Evolutionary conservation across 1,284 basidiomycete species (phyloP), one percentile per base, ranked within the genome.

Genomic region (Trametes hirsuta): DNA sequence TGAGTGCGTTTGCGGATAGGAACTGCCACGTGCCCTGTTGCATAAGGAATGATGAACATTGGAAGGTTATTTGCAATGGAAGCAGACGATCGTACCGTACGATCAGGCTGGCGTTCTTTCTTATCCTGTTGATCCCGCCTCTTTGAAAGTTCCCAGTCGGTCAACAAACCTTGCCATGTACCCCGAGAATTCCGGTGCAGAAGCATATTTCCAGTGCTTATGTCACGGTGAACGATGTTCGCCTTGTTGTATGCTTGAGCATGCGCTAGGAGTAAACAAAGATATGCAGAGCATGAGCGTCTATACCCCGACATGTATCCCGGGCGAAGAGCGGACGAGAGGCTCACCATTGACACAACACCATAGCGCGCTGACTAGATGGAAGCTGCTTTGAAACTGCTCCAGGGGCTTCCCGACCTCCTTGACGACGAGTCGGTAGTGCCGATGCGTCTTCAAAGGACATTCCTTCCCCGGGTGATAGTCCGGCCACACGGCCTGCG

Each of bases 191-290:
- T 18, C 10, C 11, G 36, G 4, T 25, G 24, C 4, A 63, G 50
- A 2, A 63, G 51, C 39, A 64, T 56, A n/a, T 64, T 64, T 8
- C 59, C 62, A 14, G 40, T 49, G 21, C 62, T 60, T 22, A 63
- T 54, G 30, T 63, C 58, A 14, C 62, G 55, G 24, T 63, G 62
- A 0, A 63, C 45, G 25, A 55, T 47, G 1, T 40, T 41, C 3
- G 21, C 42, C 2, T 36, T 24, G 21, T 15, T 36, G 55, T 47
- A 61, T 6, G 59, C 59, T 6, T 48, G 42, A 2, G 14, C 15
- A 21, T 61, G 59, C 3, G 54, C 59, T 61, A n/a, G 8, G 12
- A 18, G 11, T 8, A 21, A 6, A 12, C 3, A 21, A 25, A 18
- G 8, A 9, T 4, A 6, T n/a, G 15, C 15, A n/a, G 11, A 6